Evolutionary conservation across 31 red algal species (phyloP).

Genomic region (Porphyra umbilicalis): DNA sequence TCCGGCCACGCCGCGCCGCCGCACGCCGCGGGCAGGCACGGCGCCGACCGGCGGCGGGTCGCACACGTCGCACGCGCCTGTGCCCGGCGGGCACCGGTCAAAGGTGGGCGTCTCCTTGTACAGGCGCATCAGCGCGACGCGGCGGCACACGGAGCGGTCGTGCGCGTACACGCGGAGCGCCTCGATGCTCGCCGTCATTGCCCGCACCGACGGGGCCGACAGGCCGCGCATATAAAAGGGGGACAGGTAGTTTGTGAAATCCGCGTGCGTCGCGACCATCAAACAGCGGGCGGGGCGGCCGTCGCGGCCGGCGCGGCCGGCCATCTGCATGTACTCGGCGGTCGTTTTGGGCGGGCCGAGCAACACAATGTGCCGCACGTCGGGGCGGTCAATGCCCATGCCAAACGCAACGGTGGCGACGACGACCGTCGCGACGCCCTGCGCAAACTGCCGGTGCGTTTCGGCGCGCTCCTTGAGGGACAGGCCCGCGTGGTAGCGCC

Average conservation of each 20-base stretch:
- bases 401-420: slow-evolving; percentile 71
- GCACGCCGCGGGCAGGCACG: neutral
- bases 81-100: neutral
- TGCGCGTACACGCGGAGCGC: neutral
- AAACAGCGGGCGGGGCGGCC: slow-evolving; percentile 34
- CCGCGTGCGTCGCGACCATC: slow-evolving; percentile 34
- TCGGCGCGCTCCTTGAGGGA: slow-evolving; percentile 2
- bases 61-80: neutral
- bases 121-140: neutral
- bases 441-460: slow-evolving; percentile 13
- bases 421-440: slow-evolving; percentile 21
- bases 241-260: neutral
- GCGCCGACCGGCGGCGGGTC: neutral
- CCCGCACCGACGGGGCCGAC: neutral
- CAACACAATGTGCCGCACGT: slow-evolving; percentile 55
- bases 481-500: slow-evolving; percentile 38
- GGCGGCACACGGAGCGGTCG: neutral
- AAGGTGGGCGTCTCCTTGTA: neutral
- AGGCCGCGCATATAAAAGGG: neutral
- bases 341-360: slow-evolving; percentile 44
- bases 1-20: neutral
- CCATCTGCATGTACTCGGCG: slow-evolving; percentile 61
- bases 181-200: neutral
- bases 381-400: slow-evolving; percentile 75
- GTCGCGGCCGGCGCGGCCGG: slow-evolving; percentile 55